Percentiles rank a stretch among this genome's conserved stretches.
These are phyloP conservation scores for Gynandropsis gynandra DNA, from an alignment of 345 rosid genomes.

Conservation along the genomic window DNA sequence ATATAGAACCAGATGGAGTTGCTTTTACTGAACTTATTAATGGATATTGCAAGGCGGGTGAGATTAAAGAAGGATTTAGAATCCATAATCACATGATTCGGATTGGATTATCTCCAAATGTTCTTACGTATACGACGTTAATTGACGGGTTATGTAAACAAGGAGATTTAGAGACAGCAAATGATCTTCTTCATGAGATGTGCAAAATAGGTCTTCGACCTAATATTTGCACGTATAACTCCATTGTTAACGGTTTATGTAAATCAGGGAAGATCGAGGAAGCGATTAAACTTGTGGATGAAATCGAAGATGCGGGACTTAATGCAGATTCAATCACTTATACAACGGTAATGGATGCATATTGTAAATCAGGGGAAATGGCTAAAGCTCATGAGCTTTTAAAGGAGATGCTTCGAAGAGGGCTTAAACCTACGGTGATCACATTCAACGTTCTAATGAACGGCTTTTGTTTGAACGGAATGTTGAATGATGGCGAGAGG, in stretches of 20 bases:
- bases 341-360: constrained; percentile 79
- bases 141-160: constrained; percentile 80
- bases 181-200: constrained; percentile 88
- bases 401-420: constrained; percentile 64
- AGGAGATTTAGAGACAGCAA: constrained; percentile 78
- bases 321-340: constrained; percentile 63
- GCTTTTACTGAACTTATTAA: constrained; percentile 70
- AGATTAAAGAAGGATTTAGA: constrained; percentile 59
- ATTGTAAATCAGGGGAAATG: constrained; percentile 70
- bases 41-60: constrained; percentile 78
- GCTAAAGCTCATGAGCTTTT: constrained; percentile 55
- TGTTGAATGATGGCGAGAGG: constrained; percentile 72
- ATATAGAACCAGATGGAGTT: constrained; percentile 66
- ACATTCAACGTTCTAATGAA: constrained; percentile 89
- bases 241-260: constrained; percentile 76
- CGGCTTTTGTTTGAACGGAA: constrained; percentile 77
- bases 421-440: constrained; percentile 63
- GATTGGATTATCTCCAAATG: constrained; percentile 55
- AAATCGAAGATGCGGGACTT: constrained; percentile 54
- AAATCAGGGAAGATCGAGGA: constrained; percentile 57
- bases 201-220: constrained; percentile 61
- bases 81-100: constrained; percentile 82
- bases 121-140: constrained; percentile 76
- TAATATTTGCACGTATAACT: constrained; percentile 67
- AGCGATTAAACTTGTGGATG: constrained; percentile 68